Conservation (phyloP, 1,139 yeast genomes). For the Eremothecium sinecaudum region DNA sequence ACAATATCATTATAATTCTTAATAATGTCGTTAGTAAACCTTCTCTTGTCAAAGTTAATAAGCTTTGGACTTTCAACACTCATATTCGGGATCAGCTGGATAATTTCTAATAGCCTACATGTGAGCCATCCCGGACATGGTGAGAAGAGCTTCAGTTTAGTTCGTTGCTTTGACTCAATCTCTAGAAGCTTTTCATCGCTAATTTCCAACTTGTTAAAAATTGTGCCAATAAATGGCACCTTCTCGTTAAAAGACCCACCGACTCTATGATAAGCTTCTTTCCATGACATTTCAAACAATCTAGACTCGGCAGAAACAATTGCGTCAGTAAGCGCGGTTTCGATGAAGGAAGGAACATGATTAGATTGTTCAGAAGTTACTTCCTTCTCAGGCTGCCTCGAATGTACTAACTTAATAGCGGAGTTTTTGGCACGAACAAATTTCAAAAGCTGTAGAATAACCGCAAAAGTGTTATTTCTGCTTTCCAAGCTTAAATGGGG, state of each 20-base stretch:
- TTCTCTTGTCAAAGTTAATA: slow-evolving; percentile 59
- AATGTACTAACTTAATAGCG: slow-evolving; percentile 44
- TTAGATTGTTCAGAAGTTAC: slow-evolving; percentile 34
- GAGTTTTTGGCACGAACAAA: slow-evolving; percentile 64
- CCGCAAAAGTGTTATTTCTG: slow-evolving; percentile 62
- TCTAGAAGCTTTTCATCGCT: slow-evolving; percentile 22
- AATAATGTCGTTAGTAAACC: slow-evolving; percentile 51
- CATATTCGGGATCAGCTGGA: slow-evolving; percentile 61
- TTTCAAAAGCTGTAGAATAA: slow-evolving; percentile 58
- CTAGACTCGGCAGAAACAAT: slow-evolving; percentile 77
- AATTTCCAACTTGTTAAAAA: slow-evolving; percentile 17
- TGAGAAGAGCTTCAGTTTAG: slow-evolving; percentile 45
- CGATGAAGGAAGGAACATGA: slow-evolving; percentile 77
- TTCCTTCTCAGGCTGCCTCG: slow-evolving; percentile 23
- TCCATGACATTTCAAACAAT: slow-evolving; percentile 35
- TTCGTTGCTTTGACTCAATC: slow-evolving; percentile 36
- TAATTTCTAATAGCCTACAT: slow-evolving; percentile 52
- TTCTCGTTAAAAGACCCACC: slow-evolving; percentile 9
- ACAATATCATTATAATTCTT: slow-evolving; percentile 42
- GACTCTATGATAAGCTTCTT: slow-evolving; percentile 17
- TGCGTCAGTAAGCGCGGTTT: slow-evolving; percentile 68
- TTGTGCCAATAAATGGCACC: slow-evolving; percentile 12
- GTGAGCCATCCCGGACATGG: slow-evolving; percentile 83
- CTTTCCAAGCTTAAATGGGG: slow-evolving; percentile 44
- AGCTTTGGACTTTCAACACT: slow-evolving; percentile 47